Percentiles rank a stretch among this genome's conserved stretches.
phyloP scores from a whole-genome alignment of 1,284 basidiomycete genomes.

The Takashimella koratensis region DNA sequence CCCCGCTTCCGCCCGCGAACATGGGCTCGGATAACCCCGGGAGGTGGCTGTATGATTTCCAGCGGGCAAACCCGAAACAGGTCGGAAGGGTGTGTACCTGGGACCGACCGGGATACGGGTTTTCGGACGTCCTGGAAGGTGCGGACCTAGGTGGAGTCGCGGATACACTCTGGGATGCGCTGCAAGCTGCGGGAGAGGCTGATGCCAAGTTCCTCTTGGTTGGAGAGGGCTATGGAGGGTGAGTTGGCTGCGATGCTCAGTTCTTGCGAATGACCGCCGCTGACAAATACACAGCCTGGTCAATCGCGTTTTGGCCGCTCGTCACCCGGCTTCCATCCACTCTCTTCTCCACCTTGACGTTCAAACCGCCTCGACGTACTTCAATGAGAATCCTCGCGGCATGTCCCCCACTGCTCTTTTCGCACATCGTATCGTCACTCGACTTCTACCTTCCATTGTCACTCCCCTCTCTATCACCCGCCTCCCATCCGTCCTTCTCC shows the following conservation, averaged over 20 bases:
- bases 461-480: constrained; percentile 35
- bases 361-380: constrained; percentile 42
- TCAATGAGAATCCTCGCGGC: constrained; percentile 30
- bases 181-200: constrained; percentile 24
- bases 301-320: constrained; percentile 36
- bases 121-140: constrained; percentile 32
- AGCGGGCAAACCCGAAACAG: constrained; percentile 13
- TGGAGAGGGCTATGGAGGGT: constrained; percentile 45
- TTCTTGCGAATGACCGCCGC: neutral
- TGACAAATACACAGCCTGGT: constrained; percentile 25
- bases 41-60: constrained; percentile 39
- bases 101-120: constrained; percentile 47
- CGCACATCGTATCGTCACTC: constrained; percentile 29
- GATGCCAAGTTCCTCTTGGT: constrained; percentile 28
- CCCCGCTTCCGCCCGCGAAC: constrained; percentile 21
- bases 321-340: constrained; percentile 30
- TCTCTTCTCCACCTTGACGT: constrained; percentile 42
- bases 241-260: constrained; percentile 7
- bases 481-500: constrained; percentile 33
- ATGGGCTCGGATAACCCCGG: constrained; percentile 27
- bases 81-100: constrained; percentile 41
- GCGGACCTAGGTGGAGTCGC: constrained; percentile 37
- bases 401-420: constrained; percentile 19
- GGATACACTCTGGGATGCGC: constrained; percentile 30
- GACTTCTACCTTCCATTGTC: constrained; percentile 29